These are phyloP conservation scores for Cucurbita argyrosperma DNA, from an alignment of 306 rosid species.

Conservation along the genomic window DNA sequence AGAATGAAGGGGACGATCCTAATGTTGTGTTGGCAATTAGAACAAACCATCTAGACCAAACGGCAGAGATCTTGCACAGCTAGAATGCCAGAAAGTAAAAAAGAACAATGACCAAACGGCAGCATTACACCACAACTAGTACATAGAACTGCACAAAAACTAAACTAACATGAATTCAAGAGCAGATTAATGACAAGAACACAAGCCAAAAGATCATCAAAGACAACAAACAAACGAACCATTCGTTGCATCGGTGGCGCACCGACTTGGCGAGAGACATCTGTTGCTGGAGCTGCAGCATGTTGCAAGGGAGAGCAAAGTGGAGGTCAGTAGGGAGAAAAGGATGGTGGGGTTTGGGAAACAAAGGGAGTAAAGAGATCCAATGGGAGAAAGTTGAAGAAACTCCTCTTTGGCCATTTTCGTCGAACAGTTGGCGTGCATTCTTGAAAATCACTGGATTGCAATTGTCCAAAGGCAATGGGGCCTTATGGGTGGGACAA, in stretches of 20 bases:
- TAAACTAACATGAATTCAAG: background rate
- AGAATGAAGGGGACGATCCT: no score
- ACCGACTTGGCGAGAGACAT: slow-evolving; percentile 54
- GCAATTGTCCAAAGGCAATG: slow-evolving; percentile 73
- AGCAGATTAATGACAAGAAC: background rate
- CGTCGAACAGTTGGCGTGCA: slow-evolving; percentile 50
- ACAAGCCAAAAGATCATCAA: background rate
- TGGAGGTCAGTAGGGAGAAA: slow-evolving; percentile 25
- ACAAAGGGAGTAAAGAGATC: slow-evolving; percentile 29
- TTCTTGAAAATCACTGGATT: slow-evolving; percentile 40
- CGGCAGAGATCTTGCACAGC: background rate
- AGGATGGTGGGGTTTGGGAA: slow-evolving; percentile 34
- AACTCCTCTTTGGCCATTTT: slow-evolving; percentile 51
- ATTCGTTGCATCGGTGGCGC: slow-evolving; percentile 70
- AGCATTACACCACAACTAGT: background rate
- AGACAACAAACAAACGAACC: slow-evolving; percentile 39
- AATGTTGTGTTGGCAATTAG: background rate
- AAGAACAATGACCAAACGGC: background rate
- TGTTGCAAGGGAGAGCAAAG: slow-evolving; percentile 29
- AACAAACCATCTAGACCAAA: background rate
- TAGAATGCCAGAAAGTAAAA: background rate
- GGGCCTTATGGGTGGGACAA: slow-evolving; percentile 80
- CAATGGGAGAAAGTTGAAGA: slow-evolving; percentile 25
- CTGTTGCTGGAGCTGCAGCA: slow-evolving; percentile 47
- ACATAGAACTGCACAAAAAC: background rate